Percentiles rank a stretch among this genome's conserved stretches.
Evolutionary conservation across 306 rosid species (phyloP).

Genomic region (Cotoneaster glaucophyllus): DNA sequence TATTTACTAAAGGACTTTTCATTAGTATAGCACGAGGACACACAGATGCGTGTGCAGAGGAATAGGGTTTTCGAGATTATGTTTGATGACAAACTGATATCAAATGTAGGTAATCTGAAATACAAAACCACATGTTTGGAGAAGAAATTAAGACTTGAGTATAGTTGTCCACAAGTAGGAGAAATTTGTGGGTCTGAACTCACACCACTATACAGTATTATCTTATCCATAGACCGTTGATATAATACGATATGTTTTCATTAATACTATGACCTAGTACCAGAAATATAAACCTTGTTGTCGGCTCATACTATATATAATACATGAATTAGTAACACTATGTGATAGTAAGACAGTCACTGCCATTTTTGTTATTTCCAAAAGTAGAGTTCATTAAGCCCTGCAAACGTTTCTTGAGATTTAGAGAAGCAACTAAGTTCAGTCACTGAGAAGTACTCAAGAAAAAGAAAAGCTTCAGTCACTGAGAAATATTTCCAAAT

Average conservation of each 20-base stretch:
- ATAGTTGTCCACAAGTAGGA: background rate
- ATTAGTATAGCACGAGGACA: background rate
- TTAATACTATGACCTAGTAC: no score
- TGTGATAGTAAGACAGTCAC: background rate
- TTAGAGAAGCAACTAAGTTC: background rate
- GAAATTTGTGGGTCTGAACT: background rate
- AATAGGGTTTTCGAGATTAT: background rate
- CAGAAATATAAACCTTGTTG: no score
- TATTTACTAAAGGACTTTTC: background rate
- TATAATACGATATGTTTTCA: no score
- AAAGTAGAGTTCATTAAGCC: background rate
- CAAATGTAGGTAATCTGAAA: background rate
- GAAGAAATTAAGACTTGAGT: background rate
- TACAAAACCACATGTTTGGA: background rate
- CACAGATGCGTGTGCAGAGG: conserved; percentile 2
- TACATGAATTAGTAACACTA: background rate
- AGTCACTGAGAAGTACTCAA: background rate
- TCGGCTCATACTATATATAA: background rate
- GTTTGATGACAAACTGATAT: background rate
- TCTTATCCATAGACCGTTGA: background rate
- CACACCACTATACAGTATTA: no score
- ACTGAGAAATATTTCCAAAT: background rate
- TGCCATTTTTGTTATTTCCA: background rate
- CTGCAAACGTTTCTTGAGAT: background rate
- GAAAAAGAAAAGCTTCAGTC: background rate